phyloP scores from a whole-genome alignment of 305 asterid genomes.

The Plantago coronopus region DNA sequence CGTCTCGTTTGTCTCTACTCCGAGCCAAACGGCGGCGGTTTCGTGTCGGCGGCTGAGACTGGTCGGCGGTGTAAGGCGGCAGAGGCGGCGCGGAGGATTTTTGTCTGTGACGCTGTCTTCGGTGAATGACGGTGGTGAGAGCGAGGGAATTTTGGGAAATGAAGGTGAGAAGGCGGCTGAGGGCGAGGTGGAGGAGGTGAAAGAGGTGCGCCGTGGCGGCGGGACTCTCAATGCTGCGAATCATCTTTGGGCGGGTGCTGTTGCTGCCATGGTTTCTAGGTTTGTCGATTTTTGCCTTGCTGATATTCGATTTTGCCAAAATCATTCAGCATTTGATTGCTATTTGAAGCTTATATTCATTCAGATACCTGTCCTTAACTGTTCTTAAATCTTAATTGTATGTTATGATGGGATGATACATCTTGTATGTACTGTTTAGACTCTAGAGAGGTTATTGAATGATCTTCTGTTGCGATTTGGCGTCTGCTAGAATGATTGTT shows the following conservation, averaged over 20 bases:
- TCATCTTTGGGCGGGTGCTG: conserved; percentile 99
- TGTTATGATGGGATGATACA: too few relatives aligned
- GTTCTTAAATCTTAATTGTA: too few relatives aligned
- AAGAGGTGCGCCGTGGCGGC: conserved; percentile 32
- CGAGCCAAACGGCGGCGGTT: conserved; percentile 26
- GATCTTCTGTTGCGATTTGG: neutral
- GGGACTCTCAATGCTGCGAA: conserved; percentile 73
- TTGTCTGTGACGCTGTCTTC: conserved; percentile 59
- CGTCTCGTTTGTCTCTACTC: conserved; percentile 40
- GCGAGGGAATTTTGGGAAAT: conserved; percentile 41
- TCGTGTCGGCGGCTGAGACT: conserved; percentile 34
- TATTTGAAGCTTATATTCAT: neutral
- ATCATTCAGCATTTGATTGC: neutral
- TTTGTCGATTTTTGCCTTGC: neutral
- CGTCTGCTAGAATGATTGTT: too few relatives aligned
- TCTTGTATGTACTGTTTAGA: too few relatives aligned
- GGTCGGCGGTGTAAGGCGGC: conserved; percentile 26
- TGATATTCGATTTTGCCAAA: neutral
- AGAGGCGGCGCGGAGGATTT: conserved; percentile 33
- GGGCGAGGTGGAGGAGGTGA: conserved; percentile 36
- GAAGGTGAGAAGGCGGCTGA: conserved; percentile 32
- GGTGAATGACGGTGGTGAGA: conserved; percentile 25
- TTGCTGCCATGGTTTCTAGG: conserved; percentile 90
- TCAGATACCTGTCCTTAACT: too few relatives aligned
- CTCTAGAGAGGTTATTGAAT: neutral